Evolutionary conservation across 2,329 filamentous ascomycete species (phyloP).

Genomic region (Pseudogymnoascus sp.): DNA sequence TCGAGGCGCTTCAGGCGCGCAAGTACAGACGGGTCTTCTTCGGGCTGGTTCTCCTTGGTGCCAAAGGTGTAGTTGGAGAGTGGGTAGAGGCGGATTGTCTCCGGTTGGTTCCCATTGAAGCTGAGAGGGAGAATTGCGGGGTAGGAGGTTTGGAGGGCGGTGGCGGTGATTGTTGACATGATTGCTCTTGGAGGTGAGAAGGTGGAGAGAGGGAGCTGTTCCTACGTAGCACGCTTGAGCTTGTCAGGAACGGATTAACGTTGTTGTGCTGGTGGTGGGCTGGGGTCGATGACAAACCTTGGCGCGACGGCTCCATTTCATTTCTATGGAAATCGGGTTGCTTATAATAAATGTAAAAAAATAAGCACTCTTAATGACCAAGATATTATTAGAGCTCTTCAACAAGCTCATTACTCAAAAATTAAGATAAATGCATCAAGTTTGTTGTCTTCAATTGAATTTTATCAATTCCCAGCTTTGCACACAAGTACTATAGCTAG

Average conservation of each 20-base stretch:
- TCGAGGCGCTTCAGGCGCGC: conserved; percentile 90
- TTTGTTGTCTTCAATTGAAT: not conserved
- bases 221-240: not conserved
- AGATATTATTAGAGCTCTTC: not conserved
- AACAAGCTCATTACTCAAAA: not conserved
- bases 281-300: not conserved
- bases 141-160: conserved; percentile 67
- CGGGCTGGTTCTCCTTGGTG: conserved; percentile 95
- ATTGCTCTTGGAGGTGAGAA: conserved; percentile 16
- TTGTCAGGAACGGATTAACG: conserved; percentile 7
- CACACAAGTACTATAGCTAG: not conserved
- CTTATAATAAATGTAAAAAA: not conserved
- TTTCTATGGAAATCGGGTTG: not conserved
- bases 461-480: not conserved
- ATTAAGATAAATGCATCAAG: not conserved
- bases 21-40: conserved; percentile 93
- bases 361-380: not conserved
- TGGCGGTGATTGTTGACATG: conserved; percentile 81
- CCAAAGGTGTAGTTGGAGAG: conserved; percentile 98
- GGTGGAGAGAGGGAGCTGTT: conserved; percentile 5
- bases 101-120: conserved; percentile 85
- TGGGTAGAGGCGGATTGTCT: conserved; percentile 85
- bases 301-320: not conserved
- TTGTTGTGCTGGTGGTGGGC: not conserved
- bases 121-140: conserved; percentile 71